Evolutionary conservation across 805 yeast species (phyloP), one percentile per base, ranked within the genome.

Genomic region (Wickerhamomyces bovis): DNA sequence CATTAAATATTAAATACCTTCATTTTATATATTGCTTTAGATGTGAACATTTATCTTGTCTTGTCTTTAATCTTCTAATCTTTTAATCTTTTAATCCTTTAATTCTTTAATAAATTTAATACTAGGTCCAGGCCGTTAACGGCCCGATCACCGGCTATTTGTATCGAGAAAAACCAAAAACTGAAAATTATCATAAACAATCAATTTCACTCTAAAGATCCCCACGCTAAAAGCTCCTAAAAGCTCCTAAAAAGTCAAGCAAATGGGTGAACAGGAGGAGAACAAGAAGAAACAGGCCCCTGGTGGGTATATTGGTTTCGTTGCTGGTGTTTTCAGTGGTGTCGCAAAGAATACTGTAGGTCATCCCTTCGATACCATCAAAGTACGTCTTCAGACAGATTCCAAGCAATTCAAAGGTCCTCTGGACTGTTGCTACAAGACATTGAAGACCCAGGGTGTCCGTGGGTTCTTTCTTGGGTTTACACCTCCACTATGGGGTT

Each of bases 311-410:
- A 75, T 82, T 49, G 96, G 96, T 19, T 89, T 89, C 60, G 76
- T 88, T 20, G 96, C 96, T 2, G 97, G 97, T 8, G 80, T 85
- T 58, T 85, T 85, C 60, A 83, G 92, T 0, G 97, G 97, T 20
- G 78, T 87, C 21, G 84, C 87, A 57, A 89, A 89, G 62, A 85
- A 89, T 55, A 81, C 84, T 1, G 96, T 89, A 10, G 97, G 97
- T 2, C 97, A 89, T 64, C 96, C 97, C 11, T 87, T 89, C 55
- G 97, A 89, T 63, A 86, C 96, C 1, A 81, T 89, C 53, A 89
- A 89, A 60, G 96, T 89, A 16, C 71, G 97, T 45, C 69, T 89
- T 44, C 97, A 89, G 58, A 83, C 89, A 1, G 78, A 83, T 9
- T 81, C 89, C 9, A 80, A 81, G 3, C 23, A 25, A 0, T 88